Evolutionary conservation across 1,284 basidiomycete genomes (phyloP).

Genomic region (Moesziomyces parantarcticus): DNA sequence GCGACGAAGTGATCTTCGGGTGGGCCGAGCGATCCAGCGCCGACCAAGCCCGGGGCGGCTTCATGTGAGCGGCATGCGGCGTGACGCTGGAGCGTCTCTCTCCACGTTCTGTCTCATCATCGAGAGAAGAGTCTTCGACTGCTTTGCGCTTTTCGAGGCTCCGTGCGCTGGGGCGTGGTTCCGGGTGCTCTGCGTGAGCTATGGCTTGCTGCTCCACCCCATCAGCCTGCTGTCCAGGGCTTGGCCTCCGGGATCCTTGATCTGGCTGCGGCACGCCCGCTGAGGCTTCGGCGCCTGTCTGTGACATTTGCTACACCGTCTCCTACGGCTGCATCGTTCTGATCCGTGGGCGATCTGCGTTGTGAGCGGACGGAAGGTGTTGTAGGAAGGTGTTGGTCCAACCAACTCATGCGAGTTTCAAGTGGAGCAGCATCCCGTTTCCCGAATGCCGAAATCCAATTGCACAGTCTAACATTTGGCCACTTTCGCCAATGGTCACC

Average conservation of each 20-base stretch:
- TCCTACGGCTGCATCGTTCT: neutral
- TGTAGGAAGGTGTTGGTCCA: neutral
- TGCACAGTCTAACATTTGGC: neutral
- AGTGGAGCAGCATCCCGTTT: neutral
- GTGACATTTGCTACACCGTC: neutral
- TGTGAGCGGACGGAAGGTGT: neutral
- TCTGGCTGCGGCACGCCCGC: neutral
- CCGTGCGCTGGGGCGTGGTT: no score
- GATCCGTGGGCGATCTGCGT: neutral
- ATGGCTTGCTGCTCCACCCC: neutral
- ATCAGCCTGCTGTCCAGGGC: neutral
- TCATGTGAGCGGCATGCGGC: neutral
- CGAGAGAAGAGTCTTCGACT: no score
- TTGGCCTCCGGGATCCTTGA: neutral
- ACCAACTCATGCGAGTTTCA: neutral
- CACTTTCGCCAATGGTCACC: neutral
- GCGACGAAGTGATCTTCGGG: conserved; percentile 50
- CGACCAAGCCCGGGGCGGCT: conserved; percentile 9
- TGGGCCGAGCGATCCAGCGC: conserved; percentile 34
- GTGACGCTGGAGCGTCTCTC: neutral
- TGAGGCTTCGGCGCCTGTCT: neutral
- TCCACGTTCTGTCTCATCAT: no score
- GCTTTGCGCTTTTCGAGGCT: neutral
- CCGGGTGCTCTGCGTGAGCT: no score
- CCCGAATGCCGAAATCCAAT: neutral